Evolutionary conservation across 345 rosid species (phyloP), one percentile per base, ranked within the genome.

Genomic region (Eucalyptus pumila): DNA sequence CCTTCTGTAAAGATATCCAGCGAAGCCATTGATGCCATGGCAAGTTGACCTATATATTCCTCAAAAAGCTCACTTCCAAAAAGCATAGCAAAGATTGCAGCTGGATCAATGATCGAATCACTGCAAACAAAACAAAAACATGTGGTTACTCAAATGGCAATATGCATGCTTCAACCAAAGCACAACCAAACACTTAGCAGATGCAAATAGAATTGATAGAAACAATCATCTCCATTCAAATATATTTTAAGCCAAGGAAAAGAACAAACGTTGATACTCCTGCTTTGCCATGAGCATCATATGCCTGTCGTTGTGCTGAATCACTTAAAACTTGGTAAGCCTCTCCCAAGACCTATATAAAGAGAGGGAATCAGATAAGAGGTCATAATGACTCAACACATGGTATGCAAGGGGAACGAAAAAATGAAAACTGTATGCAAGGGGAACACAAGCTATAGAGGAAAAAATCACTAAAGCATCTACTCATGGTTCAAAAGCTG

Each of bases 1-100:
- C 97, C 99, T 91, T 97, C 99, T 13, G 93, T 93, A 90, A 95
- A 95, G 89, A 94, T 92, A 92, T 98, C 99, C 58, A 94, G 91
- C n/a, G 99, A 98, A 92, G 99, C 98, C 98, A 98, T 96, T 50
- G 98, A 98, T 80, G 99, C 99, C 99, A 98, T 97, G 69, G 99
- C 99, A 92, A 98, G 98, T 93, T 98, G 96, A 89, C 99, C 99
- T 88, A 98, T 95, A 76, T 97, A 98, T 51, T 93, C 97, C 93
- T 95, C 99, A 62, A 98, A 98, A 92, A 98, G 99, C 91, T 98
- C 99, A 80, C 99, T 98, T 88, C 99, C 99, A 90, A 98, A 98
- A 86, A 97, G 99, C 99, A 97, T 96, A 5, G 99, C 99, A 90
- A 97, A 98, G 85, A 98, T 95, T 47, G 95, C 98, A 19, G 99